phyloP scores from a whole-genome alignment of 192 early-diverging fungal genomes.

The Coemansia pectinata region DNA sequence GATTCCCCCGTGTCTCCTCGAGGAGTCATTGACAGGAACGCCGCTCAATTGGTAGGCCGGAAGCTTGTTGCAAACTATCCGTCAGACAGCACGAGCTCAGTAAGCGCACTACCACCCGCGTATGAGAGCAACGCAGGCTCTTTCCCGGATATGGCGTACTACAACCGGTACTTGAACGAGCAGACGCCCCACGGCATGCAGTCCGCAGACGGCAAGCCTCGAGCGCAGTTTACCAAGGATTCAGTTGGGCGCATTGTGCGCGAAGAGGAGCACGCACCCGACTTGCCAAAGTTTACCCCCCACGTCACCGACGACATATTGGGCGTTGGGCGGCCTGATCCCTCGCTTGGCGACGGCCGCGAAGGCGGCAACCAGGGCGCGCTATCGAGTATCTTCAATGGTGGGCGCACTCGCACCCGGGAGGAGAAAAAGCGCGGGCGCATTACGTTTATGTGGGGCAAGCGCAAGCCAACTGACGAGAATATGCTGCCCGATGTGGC shows the following conservation, averaged over 20 bases:
- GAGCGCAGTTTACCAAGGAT: slow-evolving; percentile 46
- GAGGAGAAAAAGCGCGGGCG: slow-evolving; percentile 58
- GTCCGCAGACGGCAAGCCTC: slow-evolving; percentile 16
- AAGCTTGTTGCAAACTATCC: background rate
- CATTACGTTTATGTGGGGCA: slow-evolving; percentile 59
- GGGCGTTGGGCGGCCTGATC: slow-evolving; percentile 44
- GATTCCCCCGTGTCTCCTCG: slow-evolving; percentile 27
- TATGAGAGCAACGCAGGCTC: background rate
- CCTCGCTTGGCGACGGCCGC: background rate
- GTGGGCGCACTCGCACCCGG: slow-evolving; percentile 28
- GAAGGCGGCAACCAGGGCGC: slow-evolving; percentile 10
- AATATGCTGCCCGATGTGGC: slow-evolving; percentile 25
- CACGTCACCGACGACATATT: slow-evolving; percentile 55
- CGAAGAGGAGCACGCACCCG: slow-evolving; percentile 47
- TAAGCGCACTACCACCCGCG: background rate
- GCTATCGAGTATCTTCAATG: slow-evolving; percentile 8
- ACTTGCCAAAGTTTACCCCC: slow-evolving; percentile 44
- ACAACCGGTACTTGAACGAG: slow-evolving; percentile 9
- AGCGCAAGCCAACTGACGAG: slow-evolving; percentile 47
- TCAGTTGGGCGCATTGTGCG: slow-evolving; percentile 53
- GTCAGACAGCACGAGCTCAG: background rate
- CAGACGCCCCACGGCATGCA: slow-evolving; percentile 4
- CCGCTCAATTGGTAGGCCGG: background rate
- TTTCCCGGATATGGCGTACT: slow-evolving; percentile 5
- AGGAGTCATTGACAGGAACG: background rate